Evolutionary conservation across 257 asterid genomes (phyloP).

Genomic region (Solanum clarkiae): DNA sequence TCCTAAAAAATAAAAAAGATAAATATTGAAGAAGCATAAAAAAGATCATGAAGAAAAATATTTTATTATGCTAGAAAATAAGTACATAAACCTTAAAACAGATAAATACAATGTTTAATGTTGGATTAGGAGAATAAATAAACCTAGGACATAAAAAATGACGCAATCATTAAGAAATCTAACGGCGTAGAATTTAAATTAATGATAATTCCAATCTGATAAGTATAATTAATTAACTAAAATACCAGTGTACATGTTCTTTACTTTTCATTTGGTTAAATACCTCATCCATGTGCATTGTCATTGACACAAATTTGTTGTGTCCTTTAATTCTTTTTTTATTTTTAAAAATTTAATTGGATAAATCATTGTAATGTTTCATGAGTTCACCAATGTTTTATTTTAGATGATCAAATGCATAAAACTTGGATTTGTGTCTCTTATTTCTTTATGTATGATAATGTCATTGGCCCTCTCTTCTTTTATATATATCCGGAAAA

Average conservation of each 20-base stretch:
- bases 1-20: background rate
- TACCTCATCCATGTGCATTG: slow-evolving; percentile 44
- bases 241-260: background rate
- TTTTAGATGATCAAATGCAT: background rate
- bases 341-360: too few relatives aligned
- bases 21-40: too few relatives aligned
- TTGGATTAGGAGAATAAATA: background rate
- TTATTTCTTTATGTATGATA: too few relatives aligned
- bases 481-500: too few relatives aligned
- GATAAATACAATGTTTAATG: background rate
- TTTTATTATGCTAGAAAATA: too few relatives aligned
- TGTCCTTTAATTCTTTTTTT: background rate
- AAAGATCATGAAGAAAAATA: too few relatives aligned
- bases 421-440: background rate
- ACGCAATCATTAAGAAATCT: background rate
- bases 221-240: background rate
- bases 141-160: background rate
- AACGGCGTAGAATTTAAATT: background rate
- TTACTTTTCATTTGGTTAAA: slow-evolving; percentile 6
- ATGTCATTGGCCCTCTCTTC: too few relatives aligned
- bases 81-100: too few relatives aligned
- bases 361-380: background rate
- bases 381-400: background rate
- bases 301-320: background rate
- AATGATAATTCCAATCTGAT: background rate